A percentile compares a stretch with the other conserved stretches of the same genome.
Evolutionary conservation across 2,329 filamentous ascomycete species (phyloP).

Genomic region (Penicillium sp.): DNA sequence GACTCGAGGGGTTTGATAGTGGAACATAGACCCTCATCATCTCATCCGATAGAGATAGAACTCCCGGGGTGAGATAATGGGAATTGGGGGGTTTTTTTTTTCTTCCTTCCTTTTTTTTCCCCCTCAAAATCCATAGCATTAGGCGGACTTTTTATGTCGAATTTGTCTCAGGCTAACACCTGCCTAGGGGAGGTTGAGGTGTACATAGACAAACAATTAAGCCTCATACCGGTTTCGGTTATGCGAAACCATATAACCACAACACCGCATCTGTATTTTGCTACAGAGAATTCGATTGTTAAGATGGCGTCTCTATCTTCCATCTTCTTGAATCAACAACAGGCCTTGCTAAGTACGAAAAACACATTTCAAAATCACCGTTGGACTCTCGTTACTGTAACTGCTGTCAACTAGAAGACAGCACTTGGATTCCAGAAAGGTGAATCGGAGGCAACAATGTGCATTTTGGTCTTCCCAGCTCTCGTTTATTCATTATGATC

Average conservation of each 20-base stretch:
- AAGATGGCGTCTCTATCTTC: neutral
- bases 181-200: neutral
- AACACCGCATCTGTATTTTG: neutral
- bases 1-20: too few species aligned
- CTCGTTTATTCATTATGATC: constrained; percentile 19
- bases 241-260: neutral
- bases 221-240: neutral
- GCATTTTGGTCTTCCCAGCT: neutral
- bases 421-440: neutral
- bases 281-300: neutral
- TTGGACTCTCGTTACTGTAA: neutral
- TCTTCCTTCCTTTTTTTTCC: too few species aligned
- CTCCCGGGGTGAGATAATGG: too few species aligned
- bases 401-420: neutral
- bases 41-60: too few species aligned
- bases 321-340: neutral
- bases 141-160: rapidly evolving
- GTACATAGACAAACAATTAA: neutral
- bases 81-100: too few species aligned
- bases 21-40: too few species aligned
- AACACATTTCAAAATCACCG: neutral
- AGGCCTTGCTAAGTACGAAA: neutral
- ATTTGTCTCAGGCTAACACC: too few species aligned
- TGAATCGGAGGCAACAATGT: neutral
- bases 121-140: too few species aligned